Evolutionary conservation across 306 rosid genomes (phyloP).

Genomic region (Fragaria nilgerrensis): DNA sequence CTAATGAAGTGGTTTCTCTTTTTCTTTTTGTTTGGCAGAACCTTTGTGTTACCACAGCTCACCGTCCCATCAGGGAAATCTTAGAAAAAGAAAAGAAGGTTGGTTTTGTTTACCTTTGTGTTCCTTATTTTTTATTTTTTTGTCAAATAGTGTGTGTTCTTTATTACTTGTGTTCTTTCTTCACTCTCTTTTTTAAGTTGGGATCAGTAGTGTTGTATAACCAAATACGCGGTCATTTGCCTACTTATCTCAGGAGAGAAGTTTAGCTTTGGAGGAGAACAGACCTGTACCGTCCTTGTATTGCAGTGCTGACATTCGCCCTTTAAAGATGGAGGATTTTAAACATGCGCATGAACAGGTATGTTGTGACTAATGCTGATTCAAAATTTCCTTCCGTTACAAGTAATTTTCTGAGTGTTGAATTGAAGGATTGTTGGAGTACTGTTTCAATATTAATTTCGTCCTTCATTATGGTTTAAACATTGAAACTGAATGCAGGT

Average conservation of each 20-base stretch:
- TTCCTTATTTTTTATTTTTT: background rate
- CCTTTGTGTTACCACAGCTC: conserved; percentile 87
- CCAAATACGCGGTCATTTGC: background rate
- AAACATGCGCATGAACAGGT: conserved; percentile 92
- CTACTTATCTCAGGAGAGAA: conserved; percentile 60
- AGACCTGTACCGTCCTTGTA: conserved; percentile 61
- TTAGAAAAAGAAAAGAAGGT: conserved; percentile 94
- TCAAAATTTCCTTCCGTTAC: background rate
- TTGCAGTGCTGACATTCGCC: conserved; percentile 66
- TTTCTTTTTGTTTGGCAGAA: conserved; percentile 58
- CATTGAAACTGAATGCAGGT: conserved; percentile 47
- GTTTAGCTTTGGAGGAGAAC: conserved; percentile 55
- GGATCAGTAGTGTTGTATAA: background rate
- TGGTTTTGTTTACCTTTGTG: conserved; percentile 11
- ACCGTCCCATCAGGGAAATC: conserved; percentile 83
- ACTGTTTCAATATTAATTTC: background rate
- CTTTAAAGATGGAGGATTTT: conserved; percentile 80
- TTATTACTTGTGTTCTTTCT: background rate
- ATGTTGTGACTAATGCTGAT: background rate
- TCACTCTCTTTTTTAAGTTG: background rate
- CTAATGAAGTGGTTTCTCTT: background rate
- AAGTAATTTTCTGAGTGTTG: background rate
- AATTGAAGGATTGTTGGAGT: background rate
- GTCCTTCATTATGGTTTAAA: background rate
- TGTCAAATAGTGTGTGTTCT: background rate